Percentiles rank a stretch among this genome's conserved stretches.
These are phyloP conservation scores for Xylariaceae sp. DNA, from an alignment of 2,329 filamentous ascomycete species.

Conservation along the genomic window DNA sequence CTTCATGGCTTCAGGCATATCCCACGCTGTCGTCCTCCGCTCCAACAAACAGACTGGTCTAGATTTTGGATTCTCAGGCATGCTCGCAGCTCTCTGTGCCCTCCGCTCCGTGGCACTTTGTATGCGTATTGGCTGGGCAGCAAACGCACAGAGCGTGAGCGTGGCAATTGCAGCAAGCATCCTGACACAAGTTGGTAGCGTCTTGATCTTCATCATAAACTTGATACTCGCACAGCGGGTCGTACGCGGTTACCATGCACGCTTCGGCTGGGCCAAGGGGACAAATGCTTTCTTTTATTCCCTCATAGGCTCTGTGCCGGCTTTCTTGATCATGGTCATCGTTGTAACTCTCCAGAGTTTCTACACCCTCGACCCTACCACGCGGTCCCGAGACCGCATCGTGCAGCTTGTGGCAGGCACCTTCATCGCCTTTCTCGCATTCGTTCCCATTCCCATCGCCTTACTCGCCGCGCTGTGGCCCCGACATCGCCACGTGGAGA, in stretches of 20 bases:
- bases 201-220: conserved; percentile 76
- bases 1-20: conserved; percentile 23
- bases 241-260: conserved; percentile 68
- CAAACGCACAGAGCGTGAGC: conserved; percentile 36
- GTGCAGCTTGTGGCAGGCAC: conserved; percentile 63
- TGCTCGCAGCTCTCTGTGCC: conserved; percentile 59
- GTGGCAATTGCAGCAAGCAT: conserved; percentile 61
- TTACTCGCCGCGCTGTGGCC: conserved; percentile 47
- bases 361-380: conserved; percentile 59
- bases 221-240: conserved; percentile 74
- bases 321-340: conserved; percentile 65
- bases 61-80: conserved; percentile 58
- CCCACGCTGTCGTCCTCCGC: conserved; percentile 32
- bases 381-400: conserved; percentile 52
- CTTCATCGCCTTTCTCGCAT: conserved; percentile 60
- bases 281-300: conserved; percentile 53
- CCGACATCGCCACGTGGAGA: conserved; percentile 46
- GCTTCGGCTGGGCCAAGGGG: conserved; percentile 63
- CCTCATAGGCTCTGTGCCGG: conserved; percentile 56
- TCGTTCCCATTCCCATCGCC: conserved; percentile 50
- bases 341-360: conserved; percentile 60
- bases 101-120: conserved; percentile 51
- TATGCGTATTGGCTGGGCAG: conserved; percentile 54
- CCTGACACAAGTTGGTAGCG: conserved; percentile 69
- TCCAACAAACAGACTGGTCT: conserved; percentile 49